phyloP scores from a whole-genome alignment of 148 eudicot species.

The Pharnaceum exiguum region DNA sequence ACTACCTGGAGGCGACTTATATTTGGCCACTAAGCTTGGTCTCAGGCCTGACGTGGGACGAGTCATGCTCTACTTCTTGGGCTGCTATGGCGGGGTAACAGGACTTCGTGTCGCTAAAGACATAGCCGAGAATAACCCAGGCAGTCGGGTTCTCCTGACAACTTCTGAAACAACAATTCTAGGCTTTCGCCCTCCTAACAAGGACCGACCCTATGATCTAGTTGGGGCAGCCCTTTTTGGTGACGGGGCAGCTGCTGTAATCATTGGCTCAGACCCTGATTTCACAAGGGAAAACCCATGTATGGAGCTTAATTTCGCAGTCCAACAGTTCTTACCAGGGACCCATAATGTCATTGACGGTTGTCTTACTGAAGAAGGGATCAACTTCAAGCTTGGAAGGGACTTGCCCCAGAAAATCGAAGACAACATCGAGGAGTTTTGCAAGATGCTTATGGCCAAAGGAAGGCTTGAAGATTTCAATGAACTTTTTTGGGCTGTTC shows the following conservation, averaged over 20 bases:
- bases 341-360: conserved; percentile 64
- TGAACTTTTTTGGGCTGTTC: conserved; percentile 74
- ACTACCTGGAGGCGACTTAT: conserved; percentile 69
- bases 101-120: conserved; percentile 73
- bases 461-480: conserved; percentile 30
- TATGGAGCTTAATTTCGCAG: conserved; percentile 58
- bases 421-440: conserved; percentile 67
- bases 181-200: conserved; percentile 74
- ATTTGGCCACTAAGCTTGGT: conserved; percentile 55
- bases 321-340: conserved; percentile 65
- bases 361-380: conserved; percentile 56
- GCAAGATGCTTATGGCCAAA: conserved; percentile 56
- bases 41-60: conserved; percentile 56
- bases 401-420: conserved; percentile 63
- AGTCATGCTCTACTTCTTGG: conserved; percentile 77
- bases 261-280: conserved; percentile 49
- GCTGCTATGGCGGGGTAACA: conserved; percentile 76
- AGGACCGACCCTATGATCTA: conserved; percentile 69
- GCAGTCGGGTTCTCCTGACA: conserved; percentile 53
- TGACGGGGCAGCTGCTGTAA: conserved; percentile 70
- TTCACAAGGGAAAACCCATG: conserved; percentile 39
- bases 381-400: conserved; percentile 62
- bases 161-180: conserved; percentile 74
- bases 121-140: conserved; percentile 75
- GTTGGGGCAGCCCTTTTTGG: conserved; percentile 81